These are phyloP conservation scores for Sisymbrium altissimum DNA, from an alignment of 345 rosid genomes.

Conservation along the genomic window DNA sequence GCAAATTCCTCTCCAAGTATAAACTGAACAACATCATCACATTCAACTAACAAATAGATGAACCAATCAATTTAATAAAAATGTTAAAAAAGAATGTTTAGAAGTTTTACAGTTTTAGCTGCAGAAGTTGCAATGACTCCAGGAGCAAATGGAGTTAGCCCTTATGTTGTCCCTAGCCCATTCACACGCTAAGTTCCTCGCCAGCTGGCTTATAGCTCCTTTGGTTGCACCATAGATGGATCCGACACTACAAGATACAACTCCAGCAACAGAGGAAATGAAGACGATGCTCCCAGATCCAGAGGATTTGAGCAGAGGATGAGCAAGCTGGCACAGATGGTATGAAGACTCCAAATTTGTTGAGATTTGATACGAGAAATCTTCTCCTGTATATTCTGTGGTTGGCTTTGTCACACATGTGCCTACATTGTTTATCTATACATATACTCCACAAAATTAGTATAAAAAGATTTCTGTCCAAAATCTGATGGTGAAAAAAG, in stretches of 20 bases:
- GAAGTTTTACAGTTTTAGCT: background rate
- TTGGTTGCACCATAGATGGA: conserved; percentile 38
- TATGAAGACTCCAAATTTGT: conserved; percentile 72
- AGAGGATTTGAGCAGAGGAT: conserved; percentile 61
- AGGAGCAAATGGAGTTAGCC: conserved; percentile 4
- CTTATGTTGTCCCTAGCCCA: conserved; percentile 18
- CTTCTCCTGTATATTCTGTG: conserved; percentile 49
- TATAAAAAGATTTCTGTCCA: background rate
- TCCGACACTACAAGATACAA: conserved; percentile 19
- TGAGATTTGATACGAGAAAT: conserved; percentile 49
- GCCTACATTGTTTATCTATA: conserved; percentile 69
- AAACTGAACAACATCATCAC: background rate
- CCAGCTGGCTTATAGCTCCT: conserved; percentile 15
- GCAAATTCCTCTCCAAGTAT: conserved; percentile 9
- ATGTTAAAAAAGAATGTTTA: too few relatives aligned
- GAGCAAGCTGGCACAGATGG: conserved; percentile 64
- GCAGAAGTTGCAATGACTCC: conserved; percentile 24
- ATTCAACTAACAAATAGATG: background rate
- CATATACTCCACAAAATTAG: background rate
- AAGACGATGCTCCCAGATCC: conserved; percentile 61
- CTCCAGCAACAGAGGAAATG: conserved; percentile 61
- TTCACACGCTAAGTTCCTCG: conserved; percentile 20
- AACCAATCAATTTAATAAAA: background rate
- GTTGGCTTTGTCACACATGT: conserved; percentile 57
- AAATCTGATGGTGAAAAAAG: background rate